Percentiles rank a stretch among this genome's conserved stretches.
These are phyloP conservation scores for Trametes coccinea DNA, from an alignment of 768 basidiomycete genomes.

Conservation along the genomic window DNA sequence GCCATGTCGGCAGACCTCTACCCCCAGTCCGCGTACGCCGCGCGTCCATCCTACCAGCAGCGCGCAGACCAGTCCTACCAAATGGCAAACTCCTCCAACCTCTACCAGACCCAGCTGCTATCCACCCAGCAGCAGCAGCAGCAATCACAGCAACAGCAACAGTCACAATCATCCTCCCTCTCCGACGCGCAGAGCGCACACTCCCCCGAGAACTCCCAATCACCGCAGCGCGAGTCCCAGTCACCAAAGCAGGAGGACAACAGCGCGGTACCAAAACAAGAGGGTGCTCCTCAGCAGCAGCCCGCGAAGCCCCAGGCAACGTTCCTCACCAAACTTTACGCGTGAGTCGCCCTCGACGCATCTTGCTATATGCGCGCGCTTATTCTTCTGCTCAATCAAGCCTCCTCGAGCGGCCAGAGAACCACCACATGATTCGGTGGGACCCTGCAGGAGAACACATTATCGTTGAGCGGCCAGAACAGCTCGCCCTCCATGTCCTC, in stretches of 20 bases:
- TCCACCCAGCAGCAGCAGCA: constrained; percentile 17
- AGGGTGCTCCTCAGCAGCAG: constrained; percentile 47
- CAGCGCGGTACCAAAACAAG: constrained; percentile 33
- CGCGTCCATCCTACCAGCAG: constrained; percentile 41
- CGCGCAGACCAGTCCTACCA: constrained; percentile 31
- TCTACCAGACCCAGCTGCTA: constrained; percentile 32
- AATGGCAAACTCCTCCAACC: constrained; percentile 22
- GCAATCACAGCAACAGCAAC: not conserved
- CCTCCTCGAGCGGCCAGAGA: constrained; percentile 86
- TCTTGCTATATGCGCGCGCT: constrained; percentile 19
- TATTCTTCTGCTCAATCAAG: constrained; percentile 39
- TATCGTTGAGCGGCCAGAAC: constrained; percentile 92
- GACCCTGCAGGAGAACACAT: constrained; percentile 91
- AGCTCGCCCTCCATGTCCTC: constrained; percentile 90
- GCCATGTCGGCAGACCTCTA: constrained; percentile 47
- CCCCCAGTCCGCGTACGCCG: constrained; percentile 39
- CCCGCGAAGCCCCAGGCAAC: constrained; percentile 79
- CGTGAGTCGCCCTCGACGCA: constrained; percentile 53
- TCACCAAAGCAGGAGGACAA: constrained; percentile 42
- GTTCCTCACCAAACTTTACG: constrained; percentile 96
- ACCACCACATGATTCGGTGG: constrained; percentile 97
- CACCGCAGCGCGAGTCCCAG: constrained; percentile 27
- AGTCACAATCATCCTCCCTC: constrained; percentile 9
- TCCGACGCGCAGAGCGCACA: constrained; percentile 24
- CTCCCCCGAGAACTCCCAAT: constrained; percentile 23